Base-by-base conservation (phyloP, 768 basidiomycete species). In the Leccinellum luteum region DNA sequence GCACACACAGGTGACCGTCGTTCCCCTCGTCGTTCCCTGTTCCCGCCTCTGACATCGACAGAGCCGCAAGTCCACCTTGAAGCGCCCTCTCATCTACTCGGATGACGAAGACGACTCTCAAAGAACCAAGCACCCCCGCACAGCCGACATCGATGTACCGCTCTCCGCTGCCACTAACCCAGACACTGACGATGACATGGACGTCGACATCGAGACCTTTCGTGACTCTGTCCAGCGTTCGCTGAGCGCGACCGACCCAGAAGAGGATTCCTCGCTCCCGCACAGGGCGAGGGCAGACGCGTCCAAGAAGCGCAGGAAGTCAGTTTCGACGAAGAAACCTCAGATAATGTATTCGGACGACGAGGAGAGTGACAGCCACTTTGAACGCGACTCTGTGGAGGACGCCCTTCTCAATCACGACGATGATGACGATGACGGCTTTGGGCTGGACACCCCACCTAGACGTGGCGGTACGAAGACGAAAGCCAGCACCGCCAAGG, bases 161-260 rank as follows among this genome's bases (percentile, higher is more conserved):
- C 51, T 48, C 31, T 61, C 60, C 12, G 60, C 48, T 14, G 54
- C 55, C 21, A 78, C 51, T 31, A 83, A 57, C 66, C 82, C 32
- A 74, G 84, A 64, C 13, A 84, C 63, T 12, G 79, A 82, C 15
- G 74, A 79, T 13, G 71, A 75, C 44, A 61, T 73, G 63, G 66
- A 76, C 32, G 69, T 75, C 48, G 81, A 84, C 30, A 70, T 72
- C 52, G 81, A 84, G 14, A 69, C 74, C 2, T 45, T 48, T 27
- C 35, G 35, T 8, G 15, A 35, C 35, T 35, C 35, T 35, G 4
- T 4, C 4, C 25, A 25, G 25, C 25, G 25, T 25, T 25, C 25
- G 25, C 25, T 4, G 25, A 25, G 25, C 4, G 25, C 25, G 25
- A 35, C 35, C 17, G 35, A 35, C 35, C 17, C 35, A 35, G 35